Conservation (phyloP, 768 basidiomycete genomes). For the Kwoniella mangroviensis region DNA sequence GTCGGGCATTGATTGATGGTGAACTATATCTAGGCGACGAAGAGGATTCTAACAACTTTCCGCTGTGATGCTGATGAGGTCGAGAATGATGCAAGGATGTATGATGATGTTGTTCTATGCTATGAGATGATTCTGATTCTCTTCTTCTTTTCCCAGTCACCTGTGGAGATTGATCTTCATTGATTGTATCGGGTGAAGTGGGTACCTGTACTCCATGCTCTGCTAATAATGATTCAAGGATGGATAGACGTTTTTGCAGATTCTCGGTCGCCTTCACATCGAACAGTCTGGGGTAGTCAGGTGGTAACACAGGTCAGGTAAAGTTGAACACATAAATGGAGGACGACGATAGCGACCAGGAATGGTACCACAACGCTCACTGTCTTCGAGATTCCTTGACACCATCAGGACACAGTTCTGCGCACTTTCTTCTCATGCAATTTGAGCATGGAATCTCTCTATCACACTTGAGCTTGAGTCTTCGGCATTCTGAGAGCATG, state of each 20-base stretch:
- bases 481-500: constrained; percentile 27
- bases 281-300: background rate
- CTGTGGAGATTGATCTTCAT: background rate
- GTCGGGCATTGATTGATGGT: constrained; percentile 6
- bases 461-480: constrained; percentile 38
- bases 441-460: constrained; percentile 33
- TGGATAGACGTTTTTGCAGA: constrained; percentile 8
- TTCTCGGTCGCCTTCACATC: constrained; percentile 19
- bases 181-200: background rate
- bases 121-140: constrained; percentile 7
- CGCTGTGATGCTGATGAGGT: background rate
- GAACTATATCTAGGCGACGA: constrained; percentile 9
- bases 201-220: constrained; percentile 23
- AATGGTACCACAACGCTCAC: constrained; percentile 9
- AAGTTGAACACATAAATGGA: background rate
- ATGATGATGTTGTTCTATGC: background rate
- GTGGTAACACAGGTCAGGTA: background rate
- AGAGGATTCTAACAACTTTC: background rate
- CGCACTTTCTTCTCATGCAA: constrained; percentile 31
- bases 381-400: constrained; percentile 16
- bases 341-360: background rate
- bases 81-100: background rate
- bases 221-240: constrained; percentile 20
- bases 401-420: constrained; percentile 32
- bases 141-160: constrained; percentile 3